Conservation (phyloP, 306 rosid genomes). For the Acacia confusa region DNA sequence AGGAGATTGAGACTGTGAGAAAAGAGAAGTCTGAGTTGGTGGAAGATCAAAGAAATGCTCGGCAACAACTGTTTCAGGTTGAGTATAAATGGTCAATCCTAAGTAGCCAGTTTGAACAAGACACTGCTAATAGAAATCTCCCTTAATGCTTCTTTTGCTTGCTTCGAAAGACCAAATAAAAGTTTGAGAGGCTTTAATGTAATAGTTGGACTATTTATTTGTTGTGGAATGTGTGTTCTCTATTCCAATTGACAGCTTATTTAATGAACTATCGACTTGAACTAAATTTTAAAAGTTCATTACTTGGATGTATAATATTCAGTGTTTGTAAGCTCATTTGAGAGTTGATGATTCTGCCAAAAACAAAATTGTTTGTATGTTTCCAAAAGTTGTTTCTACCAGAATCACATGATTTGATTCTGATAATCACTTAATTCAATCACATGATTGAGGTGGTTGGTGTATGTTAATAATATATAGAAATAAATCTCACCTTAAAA, state of each 20-base stretch:
- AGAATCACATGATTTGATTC: too few relatives aligned
- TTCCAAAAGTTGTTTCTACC: too few relatives aligned
- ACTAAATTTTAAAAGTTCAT: too few relatives aligned
- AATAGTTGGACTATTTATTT: too few relatives aligned
- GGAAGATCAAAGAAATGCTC: slow-evolving; percentile 29
- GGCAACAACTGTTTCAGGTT: neutral
- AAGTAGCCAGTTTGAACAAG: neutral
- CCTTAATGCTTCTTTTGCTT: neutral
- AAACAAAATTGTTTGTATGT: too few relatives aligned
- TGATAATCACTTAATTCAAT: too few relatives aligned
- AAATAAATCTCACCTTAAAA: too few relatives aligned
- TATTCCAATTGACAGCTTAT: neutral
- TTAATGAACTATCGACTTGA: neutral
- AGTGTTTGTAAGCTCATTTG: too few relatives aligned
- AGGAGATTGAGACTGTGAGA: slow-evolving; percentile 14
- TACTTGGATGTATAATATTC: too few relatives aligned
- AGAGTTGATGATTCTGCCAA: too few relatives aligned
- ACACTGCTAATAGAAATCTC: neutral
- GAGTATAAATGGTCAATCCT: slow-evolving; percentile 29
- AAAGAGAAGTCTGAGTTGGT: neutral
- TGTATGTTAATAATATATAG: too few relatives aligned
- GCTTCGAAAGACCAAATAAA: neutral
- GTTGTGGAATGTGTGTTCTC: neutral
- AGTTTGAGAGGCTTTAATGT: neutral
- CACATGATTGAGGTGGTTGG: too few relatives aligned